phyloP scores from a whole-genome alignment of 768 basidiomycete genomes.

The Trametes coccinea region DNA sequence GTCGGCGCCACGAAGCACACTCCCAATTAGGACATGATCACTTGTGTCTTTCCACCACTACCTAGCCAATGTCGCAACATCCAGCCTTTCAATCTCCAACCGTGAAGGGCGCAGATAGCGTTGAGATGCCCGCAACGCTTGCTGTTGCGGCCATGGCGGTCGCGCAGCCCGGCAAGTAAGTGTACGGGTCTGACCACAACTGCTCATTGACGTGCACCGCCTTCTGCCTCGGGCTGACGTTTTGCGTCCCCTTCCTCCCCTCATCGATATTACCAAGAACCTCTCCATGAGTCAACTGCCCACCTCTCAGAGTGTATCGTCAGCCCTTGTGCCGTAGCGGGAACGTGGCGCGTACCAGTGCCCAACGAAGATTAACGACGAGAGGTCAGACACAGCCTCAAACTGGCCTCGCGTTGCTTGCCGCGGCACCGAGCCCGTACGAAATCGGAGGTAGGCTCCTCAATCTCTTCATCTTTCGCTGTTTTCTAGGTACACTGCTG shows the following conservation, averaged over 20 bases:
- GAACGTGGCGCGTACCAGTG: conserved; percentile 3
- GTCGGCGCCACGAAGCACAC: too few species aligned
- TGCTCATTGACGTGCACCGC: background rate
- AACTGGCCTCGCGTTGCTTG: background rate
- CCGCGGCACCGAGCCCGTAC: conserved; percentile 4
- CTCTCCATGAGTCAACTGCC: background rate
- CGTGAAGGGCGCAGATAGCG: too few species aligned
- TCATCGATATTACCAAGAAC: background rate
- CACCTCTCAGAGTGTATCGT: background rate
- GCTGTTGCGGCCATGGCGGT: too few species aligned
- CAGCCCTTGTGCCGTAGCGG: background rate
- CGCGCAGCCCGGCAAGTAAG: too few species aligned
- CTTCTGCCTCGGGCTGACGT: background rate
- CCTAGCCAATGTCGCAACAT: too few species aligned
- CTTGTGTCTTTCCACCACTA: too few species aligned
- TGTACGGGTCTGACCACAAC: too few species aligned
- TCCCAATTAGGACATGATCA: too few species aligned
- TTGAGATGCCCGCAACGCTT: too few species aligned
- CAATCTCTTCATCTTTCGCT: too few species aligned
- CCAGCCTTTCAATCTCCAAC: too few species aligned
- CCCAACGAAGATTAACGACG: background rate
- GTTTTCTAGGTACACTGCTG: too few species aligned
- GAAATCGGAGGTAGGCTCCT: conserved; percentile 1
- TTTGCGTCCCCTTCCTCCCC: background rate
- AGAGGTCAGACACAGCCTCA: background rate